Conservation (phyloP, 495 filamentous ascomycete species). For the Aspergillus saccharolyticus region DNA sequence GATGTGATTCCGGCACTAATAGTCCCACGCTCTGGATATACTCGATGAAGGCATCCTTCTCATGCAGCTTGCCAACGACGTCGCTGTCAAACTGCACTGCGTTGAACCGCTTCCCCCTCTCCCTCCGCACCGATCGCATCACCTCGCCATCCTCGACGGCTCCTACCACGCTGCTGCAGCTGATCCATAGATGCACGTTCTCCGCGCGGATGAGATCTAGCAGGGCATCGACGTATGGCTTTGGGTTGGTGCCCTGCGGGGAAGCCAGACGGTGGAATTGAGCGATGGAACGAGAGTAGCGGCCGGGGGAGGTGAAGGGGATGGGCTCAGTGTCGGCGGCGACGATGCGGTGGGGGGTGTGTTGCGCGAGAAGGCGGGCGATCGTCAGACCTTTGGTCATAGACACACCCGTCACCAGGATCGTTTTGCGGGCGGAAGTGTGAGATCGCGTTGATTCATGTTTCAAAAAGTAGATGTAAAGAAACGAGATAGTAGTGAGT, state of each 20-base stretch:
- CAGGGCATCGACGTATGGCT: constrained; percentile 1
- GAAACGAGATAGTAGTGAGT: neutral
- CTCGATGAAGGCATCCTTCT: neutral
- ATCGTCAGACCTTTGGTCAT: constrained; percentile 3
- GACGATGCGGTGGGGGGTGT: constrained; percentile 3
- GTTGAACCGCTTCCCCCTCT: neutral
- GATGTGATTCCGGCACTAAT: neutral
- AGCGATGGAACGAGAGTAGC: neutral
- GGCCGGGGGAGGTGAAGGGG: neutral
- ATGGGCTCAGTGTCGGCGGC: neutral
- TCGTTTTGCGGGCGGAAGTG: neutral
- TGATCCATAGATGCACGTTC: constrained; percentile 1
- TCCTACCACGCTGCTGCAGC: constrained; percentile 1
- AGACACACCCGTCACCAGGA: constrained; percentile 5
- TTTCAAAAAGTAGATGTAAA: neutral
- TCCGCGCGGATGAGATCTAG: neutral
- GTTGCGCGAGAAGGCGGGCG: neutral
- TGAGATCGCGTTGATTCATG: neutral
- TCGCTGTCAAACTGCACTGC: neutral
- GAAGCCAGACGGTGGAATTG: neutral
- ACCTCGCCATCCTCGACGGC: constrained; percentile 6
- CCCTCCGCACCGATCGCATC: neutral
- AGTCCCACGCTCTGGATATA: neutral
- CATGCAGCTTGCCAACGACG: neutral
- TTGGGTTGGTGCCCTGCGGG: neutral